A percentile compares a stretch with the other conserved stretches of the same genome.
Evolutionary conservation across 805 yeast genomes (phyloP).

Genomic region (Saccharomycopsis fermentans): DNA sequence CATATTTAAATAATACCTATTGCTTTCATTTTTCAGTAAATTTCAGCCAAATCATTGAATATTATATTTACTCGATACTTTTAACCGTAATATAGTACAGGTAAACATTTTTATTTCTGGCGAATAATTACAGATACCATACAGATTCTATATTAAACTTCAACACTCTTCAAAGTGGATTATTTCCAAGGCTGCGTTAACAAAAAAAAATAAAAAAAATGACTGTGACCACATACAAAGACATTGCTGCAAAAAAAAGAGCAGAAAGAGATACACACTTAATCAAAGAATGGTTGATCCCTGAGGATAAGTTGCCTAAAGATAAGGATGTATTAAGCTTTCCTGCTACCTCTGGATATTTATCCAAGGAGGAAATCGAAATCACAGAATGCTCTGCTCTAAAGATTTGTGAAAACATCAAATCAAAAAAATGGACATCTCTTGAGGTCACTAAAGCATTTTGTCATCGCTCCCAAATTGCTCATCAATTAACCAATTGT

Average conservation of each 20-base stretch:
- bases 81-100: background rate
- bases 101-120: too few species aligned
- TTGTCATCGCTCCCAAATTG: constrained; percentile 48
- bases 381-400: constrained; percentile 30
- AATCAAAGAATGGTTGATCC: constrained; percentile 36
- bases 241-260: constrained; percentile 33
- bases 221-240: constrained; percentile 24
- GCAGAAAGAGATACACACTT: constrained; percentile 34
- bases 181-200: too few species aligned
- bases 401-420: constrained; percentile 25
- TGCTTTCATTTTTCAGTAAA: background rate
- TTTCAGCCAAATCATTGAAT: too few species aligned
- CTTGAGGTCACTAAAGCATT: constrained; percentile 44
- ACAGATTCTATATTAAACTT: background rate
- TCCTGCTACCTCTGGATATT: constrained; percentile 29
- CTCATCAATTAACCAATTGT: constrained; percentile 42
- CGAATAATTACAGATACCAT: background rate
- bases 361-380: constrained; percentile 28
- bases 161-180: too few species aligned
- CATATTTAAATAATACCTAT: background rate
- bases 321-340: constrained; percentile 30
- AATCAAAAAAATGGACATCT: constrained; percentile 30
- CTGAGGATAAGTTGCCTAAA: constrained; percentile 26
- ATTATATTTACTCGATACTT: background rate
- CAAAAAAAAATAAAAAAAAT: constrained; percentile 3